Evolutionary conservation across 2,329 filamentous ascomycete species (phyloP).

Genomic region (Neospermospora avenae): DNA sequence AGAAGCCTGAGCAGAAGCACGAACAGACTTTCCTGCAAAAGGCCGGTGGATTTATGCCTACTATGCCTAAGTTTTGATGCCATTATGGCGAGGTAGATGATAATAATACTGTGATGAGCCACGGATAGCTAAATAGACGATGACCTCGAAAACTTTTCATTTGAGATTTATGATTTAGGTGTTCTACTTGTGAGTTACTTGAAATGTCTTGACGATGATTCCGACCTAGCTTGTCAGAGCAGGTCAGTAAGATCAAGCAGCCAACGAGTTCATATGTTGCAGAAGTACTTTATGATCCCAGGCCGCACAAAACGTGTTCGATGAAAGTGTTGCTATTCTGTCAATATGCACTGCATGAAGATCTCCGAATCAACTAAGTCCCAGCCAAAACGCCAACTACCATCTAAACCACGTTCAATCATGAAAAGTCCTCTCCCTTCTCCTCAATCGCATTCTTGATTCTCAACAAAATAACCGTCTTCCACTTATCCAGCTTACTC

Average conservation of each 20-base stretch:
- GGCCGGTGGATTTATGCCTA: slow-evolving; percentile 23
- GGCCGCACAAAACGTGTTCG: background rate
- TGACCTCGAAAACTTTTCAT: too few relatives aligned
- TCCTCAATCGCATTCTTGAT: slow-evolving; percentile 82
- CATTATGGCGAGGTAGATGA: background rate
- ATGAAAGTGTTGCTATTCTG: background rate
- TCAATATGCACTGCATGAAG: slow-evolving; percentile 1
- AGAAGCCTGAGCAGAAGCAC: slow-evolving; percentile 26
- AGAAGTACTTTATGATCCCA: background rate
- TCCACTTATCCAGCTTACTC: slow-evolving; percentile 95
- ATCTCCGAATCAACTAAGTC: background rate
- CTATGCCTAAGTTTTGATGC: slow-evolving; percentile 19
- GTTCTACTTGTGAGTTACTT: too few relatives aligned
- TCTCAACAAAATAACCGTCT: slow-evolving; percentile 78
- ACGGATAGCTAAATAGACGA: background rate
- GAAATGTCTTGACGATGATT: too few relatives aligned
- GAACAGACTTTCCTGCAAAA: slow-evolving; percentile 29
- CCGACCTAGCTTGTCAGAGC: too few relatives aligned
- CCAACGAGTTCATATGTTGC: too few relatives aligned
- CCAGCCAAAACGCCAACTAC: slow-evolving; percentile 6
- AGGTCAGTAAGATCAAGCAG: too few relatives aligned
- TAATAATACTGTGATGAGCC: background rate
- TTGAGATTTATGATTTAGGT: too few relatives aligned
- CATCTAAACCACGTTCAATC: background rate
- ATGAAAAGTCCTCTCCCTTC: slow-evolving; percentile 63